These are phyloP conservation scores for Fusarium sp. DNA, from an alignment of 2,329 filamentous ascomycete genomes.

Conservation along the genomic window DNA sequence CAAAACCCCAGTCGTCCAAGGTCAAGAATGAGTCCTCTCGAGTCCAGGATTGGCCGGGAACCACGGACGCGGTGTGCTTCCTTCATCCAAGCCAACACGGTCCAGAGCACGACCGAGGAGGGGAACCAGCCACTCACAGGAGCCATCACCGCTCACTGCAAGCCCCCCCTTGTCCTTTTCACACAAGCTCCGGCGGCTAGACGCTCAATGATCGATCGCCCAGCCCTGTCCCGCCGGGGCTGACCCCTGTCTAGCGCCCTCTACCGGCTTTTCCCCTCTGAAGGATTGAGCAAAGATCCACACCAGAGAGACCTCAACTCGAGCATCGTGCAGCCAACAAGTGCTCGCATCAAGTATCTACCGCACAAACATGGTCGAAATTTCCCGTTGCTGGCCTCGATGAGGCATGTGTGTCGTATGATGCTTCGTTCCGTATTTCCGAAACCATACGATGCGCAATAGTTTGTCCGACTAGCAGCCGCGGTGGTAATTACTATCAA, in stretches of 20 bases:
- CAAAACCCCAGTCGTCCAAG: not conserved
- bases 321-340: not conserved
- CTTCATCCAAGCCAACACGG: not conserved
- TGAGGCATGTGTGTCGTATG: not conserved
- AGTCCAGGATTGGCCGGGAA: conserved; percentile 10
- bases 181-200: conserved; percentile 33
- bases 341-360: not conserved
- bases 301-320: not conserved
- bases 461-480: not conserved
- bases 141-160: conserved; percentile 18
- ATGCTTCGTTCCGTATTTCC: conserved; percentile 1
- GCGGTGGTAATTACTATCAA: not conserved
- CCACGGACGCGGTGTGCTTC: conserved; percentile 14
- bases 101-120: conserved; percentile 11
- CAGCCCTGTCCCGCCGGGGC: not conserved
- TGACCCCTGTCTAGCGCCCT: conserved; percentile 4
- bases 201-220: conserved; percentile 19
- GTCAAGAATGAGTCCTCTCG: not conserved
- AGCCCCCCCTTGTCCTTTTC: conserved; percentile 16
- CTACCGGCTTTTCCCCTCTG: not conserved
- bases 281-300: not conserved
- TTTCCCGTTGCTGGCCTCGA: not conserved
- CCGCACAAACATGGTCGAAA: not conserved
- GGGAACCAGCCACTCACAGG: conserved; percentile 25
- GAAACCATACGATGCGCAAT: not conserved